phyloP scores from a whole-genome alignment of 2,329 filamentous ascomycete genomes.

The Diaporthe caulivora region DNA sequence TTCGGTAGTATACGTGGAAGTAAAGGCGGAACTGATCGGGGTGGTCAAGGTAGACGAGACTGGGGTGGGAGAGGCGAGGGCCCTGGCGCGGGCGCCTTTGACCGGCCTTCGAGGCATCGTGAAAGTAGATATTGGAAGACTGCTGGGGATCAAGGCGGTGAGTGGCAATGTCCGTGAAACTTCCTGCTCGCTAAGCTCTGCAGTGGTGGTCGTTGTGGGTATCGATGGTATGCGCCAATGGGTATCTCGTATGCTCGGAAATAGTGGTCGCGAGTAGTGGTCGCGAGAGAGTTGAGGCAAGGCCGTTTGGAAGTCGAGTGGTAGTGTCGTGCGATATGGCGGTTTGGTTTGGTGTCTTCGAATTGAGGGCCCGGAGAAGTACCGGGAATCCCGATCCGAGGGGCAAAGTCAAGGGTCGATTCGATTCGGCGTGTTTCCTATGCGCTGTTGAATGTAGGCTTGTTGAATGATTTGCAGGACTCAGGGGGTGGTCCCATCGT shows the following conservation, averaged over 20 bases:
- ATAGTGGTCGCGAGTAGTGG: background rate
- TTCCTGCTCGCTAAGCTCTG: slow-evolving; percentile 1
- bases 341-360: background rate
- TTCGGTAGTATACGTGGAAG: slow-evolving; percentile 54
- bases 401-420: background rate
- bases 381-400: slow-evolving; percentile 3
- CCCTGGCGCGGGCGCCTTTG: slow-evolving; percentile 50
- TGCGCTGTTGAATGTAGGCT: slow-evolving; percentile 42
- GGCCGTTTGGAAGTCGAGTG: background rate
- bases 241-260: background rate
- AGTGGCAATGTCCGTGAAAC: background rate
- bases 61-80: slow-evolving; percentile 46
- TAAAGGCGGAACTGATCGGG: slow-evolving; percentile 52
- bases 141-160: no score
- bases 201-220: background rate
- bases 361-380: slow-evolving; percentile 3
- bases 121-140: no score
- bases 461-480: slow-evolving; percentile 48
- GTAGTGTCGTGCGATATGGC: background rate
- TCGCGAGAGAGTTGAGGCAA: background rate
- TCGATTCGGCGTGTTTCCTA: slow-evolving; percentile 24
- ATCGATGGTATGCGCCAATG: background rate
- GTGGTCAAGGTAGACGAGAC: slow-evolving; percentile 51
- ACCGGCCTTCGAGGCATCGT: slow-evolving; percentile 45
- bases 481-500: slow-evolving; percentile 70